These are phyloP conservation scores for Penicillium paxilli DNA, from an alignment of 495 filamentous ascomycete genomes.

Conservation along the genomic window DNA sequence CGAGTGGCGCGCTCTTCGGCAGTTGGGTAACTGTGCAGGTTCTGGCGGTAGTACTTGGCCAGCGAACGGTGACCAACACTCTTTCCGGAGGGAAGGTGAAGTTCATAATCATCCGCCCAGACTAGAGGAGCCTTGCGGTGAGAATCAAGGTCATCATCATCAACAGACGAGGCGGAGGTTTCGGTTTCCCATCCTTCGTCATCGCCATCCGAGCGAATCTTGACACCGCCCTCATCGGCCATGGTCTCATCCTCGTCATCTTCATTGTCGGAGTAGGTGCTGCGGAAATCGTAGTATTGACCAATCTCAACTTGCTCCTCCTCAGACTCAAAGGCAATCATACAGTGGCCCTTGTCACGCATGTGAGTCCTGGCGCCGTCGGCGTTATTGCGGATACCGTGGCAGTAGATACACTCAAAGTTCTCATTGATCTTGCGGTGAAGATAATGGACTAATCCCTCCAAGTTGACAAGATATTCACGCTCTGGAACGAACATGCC, in stretches of 20 bases:
- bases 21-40: conserved; percentile 78
- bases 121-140: conserved; percentile 59
- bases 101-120: conserved; percentile 87
- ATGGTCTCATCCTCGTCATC: conserved; percentile 50
- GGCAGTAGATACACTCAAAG: conserved; percentile 83
- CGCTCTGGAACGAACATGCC: conserved; percentile 96
- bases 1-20: conserved; percentile 57
- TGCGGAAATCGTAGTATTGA: conserved; percentile 97
- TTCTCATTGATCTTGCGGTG: conserved; percentile 72
- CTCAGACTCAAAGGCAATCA: conserved; percentile 87
- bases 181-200: conserved; percentile 92
- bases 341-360: conserved; percentile 94
- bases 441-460: conserved; percentile 77
- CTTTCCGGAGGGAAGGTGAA: conserved; percentile 88
- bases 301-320: conserved; percentile 93
- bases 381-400: conserved; percentile 69
- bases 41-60: conserved; percentile 86
- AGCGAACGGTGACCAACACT: conserved; percentile 90
- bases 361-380: conserved; percentile 89
- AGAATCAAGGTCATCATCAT: conserved; percentile 47
- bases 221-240: conserved; percentile 39
- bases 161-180: conserved; percentile 77
- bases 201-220: conserved; percentile 42
- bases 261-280: conserved; percentile 86
- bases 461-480: conserved; percentile 74